Percentiles rank a stretch among this genome's conserved stretches.
Conservation (phyloP, 495 filamentous ascomycete species). For the Tuber aestivum region DNA sequence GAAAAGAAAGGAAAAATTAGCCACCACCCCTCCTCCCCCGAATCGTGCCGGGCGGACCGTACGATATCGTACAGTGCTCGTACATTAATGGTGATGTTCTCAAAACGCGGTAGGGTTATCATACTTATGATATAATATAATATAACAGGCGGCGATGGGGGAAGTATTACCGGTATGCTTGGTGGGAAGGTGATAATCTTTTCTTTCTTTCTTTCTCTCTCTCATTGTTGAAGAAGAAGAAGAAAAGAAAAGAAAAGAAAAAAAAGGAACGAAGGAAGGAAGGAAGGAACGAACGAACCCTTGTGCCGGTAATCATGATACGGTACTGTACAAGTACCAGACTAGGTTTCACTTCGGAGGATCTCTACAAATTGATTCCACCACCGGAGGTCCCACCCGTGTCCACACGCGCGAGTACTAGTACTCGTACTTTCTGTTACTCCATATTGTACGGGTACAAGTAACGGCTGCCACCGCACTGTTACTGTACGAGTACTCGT, state of each 20-base stretch:
- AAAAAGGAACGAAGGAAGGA: too few relatives aligned
- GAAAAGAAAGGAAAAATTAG: neutral
- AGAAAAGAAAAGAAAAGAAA: neutral
- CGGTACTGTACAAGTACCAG: too few relatives aligned
- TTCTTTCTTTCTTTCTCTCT: conserved; percentile 15
- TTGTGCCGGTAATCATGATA: neutral
- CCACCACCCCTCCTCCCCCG: too few relatives aligned
- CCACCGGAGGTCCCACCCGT: neutral
- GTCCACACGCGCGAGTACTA: neutral
- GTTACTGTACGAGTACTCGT: too few relatives aligned
- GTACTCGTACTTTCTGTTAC: neutral
- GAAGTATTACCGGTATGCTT: neutral
- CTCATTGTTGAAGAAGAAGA: neutral
- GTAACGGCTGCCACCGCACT: neutral
- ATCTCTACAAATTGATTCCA: conserved; percentile 3
- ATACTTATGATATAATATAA: neutral
- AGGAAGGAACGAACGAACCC: neutral
- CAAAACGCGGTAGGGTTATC: conserved; percentile 4
- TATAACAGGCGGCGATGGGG: too few relatives aligned
- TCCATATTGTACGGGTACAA: too few relatives aligned
- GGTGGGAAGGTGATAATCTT: neutral
- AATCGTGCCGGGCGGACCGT: conserved; percentile 9
- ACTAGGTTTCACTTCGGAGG: neutral
- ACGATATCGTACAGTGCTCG: conserved; percentile 23
- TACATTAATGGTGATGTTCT: conserved; percentile 25